Percentiles rank a stretch among this genome's conserved stretches.
Evolutionary conservation across 169 alveolate genomes (phyloP).

Genomic region (Toxoplasma gondii): DNA sequence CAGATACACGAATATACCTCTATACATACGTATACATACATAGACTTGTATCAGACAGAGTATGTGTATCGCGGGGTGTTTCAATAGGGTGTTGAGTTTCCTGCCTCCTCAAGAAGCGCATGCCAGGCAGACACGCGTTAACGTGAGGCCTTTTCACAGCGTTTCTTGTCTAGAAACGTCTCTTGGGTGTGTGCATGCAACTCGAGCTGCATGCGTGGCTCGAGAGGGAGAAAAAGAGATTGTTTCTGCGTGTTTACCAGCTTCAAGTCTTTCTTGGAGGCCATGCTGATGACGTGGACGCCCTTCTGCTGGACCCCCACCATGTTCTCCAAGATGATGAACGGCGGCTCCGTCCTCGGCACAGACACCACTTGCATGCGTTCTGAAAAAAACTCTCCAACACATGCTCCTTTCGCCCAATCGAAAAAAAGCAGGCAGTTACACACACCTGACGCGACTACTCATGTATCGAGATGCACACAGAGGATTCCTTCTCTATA

Average conservation of each 20-base stretch:
- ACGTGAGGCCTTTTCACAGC: too few species aligned
- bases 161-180: too few species aligned
- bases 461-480: not conserved
- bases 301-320: slow-evolving; percentile 73
- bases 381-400: slow-evolving; percentile 56
- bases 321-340: slow-evolving; percentile 89
- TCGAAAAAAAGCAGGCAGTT: not conserved
- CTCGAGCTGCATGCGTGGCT: too few species aligned
- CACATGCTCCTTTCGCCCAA: not conserved
- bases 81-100: too few species aligned
- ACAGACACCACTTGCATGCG: slow-evolving; percentile 50
- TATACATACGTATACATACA: not conserved
- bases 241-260: slow-evolving; percentile 29
- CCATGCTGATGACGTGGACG: slow-evolving; percentile 71
- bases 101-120: too few species aligned
- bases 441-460: too few species aligned
- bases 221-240: too few species aligned
- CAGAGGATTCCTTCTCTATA: not conserved
- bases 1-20: not conserved
- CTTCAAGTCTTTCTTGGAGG: slow-evolving; percentile 63
- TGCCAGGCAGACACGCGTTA: too few species aligned
- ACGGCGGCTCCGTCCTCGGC: slow-evolving; percentile 80
- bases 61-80: too few species aligned
- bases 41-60: not conserved
- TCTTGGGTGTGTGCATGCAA: too few species aligned